These are phyloP conservation scores for Physcomitrellopsis africana DNA, from an alignment of 225 moss, liverwort and hornwort genomes.

Conservation along the genomic window DNA sequence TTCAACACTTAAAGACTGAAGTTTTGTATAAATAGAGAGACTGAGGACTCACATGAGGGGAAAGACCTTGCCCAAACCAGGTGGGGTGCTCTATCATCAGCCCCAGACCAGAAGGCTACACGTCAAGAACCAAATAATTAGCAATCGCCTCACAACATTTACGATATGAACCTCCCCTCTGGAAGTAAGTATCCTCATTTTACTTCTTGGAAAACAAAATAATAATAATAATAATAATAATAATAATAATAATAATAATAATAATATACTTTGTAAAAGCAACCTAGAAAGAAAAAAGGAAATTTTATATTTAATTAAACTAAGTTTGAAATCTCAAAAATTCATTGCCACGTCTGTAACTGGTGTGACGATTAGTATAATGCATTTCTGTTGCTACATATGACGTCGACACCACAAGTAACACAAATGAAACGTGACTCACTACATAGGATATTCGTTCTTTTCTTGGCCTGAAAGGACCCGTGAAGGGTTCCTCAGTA, in stretches of 20 bases:
- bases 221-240: no score
- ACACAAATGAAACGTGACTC: constrained; percentile 26
- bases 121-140: constrained; percentile 15
- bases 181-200: not conserved
- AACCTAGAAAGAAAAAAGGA: not conserved
- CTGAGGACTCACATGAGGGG: constrained; percentile 67
- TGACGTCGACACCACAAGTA: not conserved
- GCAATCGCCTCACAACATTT: not conserved
- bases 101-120: constrained; percentile 55
- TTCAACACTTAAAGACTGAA: constrained; percentile 16
- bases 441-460: constrained; percentile 60
- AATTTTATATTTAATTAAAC: no score
- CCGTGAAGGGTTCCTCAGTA: constrained; percentile 56
- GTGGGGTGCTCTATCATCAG: constrained; percentile 66
- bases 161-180: constrained; percentile 8
- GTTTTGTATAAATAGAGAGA: not conserved
- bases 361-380: not conserved
- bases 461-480: constrained; percentile 65
- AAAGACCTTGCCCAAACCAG: constrained; percentile 83
- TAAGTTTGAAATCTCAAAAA: not conserved
- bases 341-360: not conserved
- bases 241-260: no score
- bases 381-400: constrained; percentile 1
- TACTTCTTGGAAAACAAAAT: not conserved
- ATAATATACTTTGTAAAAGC: constrained; percentile 4